Evolutionary conservation across 2,329 filamentous ascomycete genomes (phyloP).

Genomic region (Calonectria ilicicola): DNA sequence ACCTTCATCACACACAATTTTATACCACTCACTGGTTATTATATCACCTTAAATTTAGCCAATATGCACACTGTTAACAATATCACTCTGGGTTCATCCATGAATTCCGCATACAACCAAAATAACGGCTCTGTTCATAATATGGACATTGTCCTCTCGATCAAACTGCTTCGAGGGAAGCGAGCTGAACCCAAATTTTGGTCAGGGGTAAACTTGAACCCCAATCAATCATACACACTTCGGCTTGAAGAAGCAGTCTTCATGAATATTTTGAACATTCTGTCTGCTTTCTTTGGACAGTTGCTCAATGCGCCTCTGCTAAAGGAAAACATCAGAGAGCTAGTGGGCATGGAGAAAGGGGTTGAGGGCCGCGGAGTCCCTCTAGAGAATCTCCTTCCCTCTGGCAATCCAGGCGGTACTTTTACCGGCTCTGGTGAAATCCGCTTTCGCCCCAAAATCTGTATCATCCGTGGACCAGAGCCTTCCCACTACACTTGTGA

Average conservation of each 20-base stretch:
- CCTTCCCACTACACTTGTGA: slow-evolving; percentile 60
- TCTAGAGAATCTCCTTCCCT: slow-evolving; percentile 55
- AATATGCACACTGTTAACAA: neutral
- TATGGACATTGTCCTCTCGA: neutral
- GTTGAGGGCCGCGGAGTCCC: slow-evolving; percentile 35
- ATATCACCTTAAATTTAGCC: neutral
- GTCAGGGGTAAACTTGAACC: slow-evolving; percentile 37
- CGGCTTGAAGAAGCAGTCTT: slow-evolving; percentile 32
- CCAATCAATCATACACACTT: slow-evolving; percentile 27
- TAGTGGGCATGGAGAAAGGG: slow-evolving; percentile 33
- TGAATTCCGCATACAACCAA: neutral
- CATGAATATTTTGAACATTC: slow-evolving; percentile 37
- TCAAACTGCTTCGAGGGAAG: neutral
- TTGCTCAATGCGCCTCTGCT: neutral
- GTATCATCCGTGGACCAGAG: slow-evolving; percentile 66
- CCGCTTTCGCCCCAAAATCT: slow-evolving; percentile 61
- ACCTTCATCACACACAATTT: neutral
- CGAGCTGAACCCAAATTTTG: slow-evolving; percentile 39
- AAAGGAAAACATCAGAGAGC: neutral
- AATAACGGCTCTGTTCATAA: neutral
- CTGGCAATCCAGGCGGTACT: slow-evolving; percentile 50
- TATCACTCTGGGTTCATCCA: neutral
- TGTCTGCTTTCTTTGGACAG: slow-evolving; percentile 45
- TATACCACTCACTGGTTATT: neutral
- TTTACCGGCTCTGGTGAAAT: slow-evolving; percentile 48